phyloP scores from a whole-genome alignment of 192 early-diverging fungal genomes.

The Spinellus fusiger region DNA sequence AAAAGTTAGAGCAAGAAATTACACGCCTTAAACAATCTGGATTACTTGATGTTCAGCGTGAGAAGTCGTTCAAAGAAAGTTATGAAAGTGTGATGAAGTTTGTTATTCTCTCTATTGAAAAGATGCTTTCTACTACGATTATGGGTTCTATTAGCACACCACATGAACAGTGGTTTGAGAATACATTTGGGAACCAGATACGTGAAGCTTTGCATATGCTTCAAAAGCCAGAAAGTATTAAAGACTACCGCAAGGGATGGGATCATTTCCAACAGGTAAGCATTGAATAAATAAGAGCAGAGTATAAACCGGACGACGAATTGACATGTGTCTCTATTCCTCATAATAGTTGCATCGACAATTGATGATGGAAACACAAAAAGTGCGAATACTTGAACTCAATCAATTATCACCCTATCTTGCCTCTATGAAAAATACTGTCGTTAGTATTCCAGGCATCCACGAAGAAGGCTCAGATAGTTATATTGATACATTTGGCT shows the following conservation, averaged over 20 bases:
- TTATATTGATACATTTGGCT: slow-evolving; percentile 48
- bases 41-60: slow-evolving; percentile 34
- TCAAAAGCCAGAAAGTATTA: slow-evolving; percentile 35
- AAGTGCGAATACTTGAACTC: slow-evolving; percentile 48
- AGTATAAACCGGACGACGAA: too few species aligned
- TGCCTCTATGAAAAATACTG: slow-evolving; percentile 34
- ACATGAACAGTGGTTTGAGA: slow-evolving; percentile 67
- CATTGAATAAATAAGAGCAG: background rate
- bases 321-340: background rate
- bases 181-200: slow-evolving; percentile 51
- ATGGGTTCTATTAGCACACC: slow-evolving; percentile 29
- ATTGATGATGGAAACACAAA: slow-evolving; percentile 49
- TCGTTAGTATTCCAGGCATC: slow-evolving; percentile 46
- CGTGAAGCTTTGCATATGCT: slow-evolving; percentile 43
- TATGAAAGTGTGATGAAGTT: slow-evolving; percentile 56
- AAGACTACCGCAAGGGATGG: slow-evolving; percentile 46
- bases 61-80: slow-evolving; percentile 40
- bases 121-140: slow-evolving; percentile 42
- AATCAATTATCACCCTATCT: slow-evolving; percentile 57
- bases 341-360: slow-evolving; percentile 52
- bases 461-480: slow-evolving; percentile 12
- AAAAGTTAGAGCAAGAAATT: slow-evolving; percentile 52
- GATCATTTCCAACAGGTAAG: slow-evolving; percentile 53
- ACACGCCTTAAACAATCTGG: slow-evolving; percentile 41
- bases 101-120: slow-evolving; percentile 48